A percentile compares a stretch with the other conserved stretches of the same genome.
Conservation (phyloP, 2,329 filamentous ascomycete species). For the Amphichorda felina region DNA sequence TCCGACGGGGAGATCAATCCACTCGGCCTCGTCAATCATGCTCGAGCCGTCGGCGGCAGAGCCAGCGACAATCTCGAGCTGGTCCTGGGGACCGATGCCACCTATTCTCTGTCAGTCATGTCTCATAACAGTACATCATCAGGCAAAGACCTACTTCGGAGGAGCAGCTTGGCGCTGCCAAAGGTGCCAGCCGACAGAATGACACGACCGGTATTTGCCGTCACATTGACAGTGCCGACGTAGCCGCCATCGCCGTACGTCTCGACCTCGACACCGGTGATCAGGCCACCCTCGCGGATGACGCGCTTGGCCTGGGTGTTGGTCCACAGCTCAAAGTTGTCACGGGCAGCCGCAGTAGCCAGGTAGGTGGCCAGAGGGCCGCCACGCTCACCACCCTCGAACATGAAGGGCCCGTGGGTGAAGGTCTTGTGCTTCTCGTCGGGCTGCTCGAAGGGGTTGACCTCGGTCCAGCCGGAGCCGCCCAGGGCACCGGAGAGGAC, state of each 20-base stretch:
- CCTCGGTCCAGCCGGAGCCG: slow-evolving; percentile 48
- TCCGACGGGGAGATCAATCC: slow-evolving; percentile 48
- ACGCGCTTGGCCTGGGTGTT: slow-evolving; percentile 57
- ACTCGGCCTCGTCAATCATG: slow-evolving; percentile 36
- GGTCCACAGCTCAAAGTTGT: slow-evolving; percentile 56
- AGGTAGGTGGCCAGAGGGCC: slow-evolving; percentile 64
- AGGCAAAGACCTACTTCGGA: slow-evolving; percentile 34
- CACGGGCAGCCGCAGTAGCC: slow-evolving; percentile 41
- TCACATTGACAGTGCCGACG: slow-evolving; percentile 48
- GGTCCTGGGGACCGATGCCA: slow-evolving; percentile 52
- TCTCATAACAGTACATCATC: too few species aligned
- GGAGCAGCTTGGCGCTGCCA: slow-evolving; percentile 56
- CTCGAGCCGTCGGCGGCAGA: slow-evolving; percentile 33
- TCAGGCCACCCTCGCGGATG: slow-evolving; percentile 47
- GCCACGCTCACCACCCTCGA: slow-evolving; percentile 50
- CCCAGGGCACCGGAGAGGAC: slow-evolving; percentile 47
- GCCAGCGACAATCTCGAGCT: slow-evolving; percentile 39
- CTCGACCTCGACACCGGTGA: slow-evolving; percentile 59
- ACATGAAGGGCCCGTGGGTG: slow-evolving; percentile 56
- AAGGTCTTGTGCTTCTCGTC: slow-evolving; percentile 54
- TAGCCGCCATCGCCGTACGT: slow-evolving; percentile 37
- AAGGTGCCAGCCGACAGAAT: slow-evolving; percentile 59
- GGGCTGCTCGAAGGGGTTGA: slow-evolving; percentile 48
- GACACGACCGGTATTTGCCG: slow-evolving; percentile 47
- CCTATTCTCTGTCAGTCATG: too few species aligned